phyloP scores from a whole-genome alignment of 73 alveolate species.

The Loxodes magnus region DNA sequence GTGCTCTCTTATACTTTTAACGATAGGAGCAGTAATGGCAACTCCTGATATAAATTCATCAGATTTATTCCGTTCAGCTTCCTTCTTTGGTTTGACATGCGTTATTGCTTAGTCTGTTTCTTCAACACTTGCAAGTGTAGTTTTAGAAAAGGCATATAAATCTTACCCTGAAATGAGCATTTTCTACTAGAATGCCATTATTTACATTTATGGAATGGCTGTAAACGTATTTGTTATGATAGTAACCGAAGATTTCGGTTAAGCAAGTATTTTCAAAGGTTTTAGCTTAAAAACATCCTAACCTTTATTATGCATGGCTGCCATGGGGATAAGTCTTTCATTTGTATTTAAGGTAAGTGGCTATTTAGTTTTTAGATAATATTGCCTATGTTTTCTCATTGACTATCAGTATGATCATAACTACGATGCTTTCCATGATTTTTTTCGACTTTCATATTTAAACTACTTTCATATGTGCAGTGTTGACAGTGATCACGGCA shows the following conservation, averaged over 20 bases:
- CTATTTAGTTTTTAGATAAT: slow-evolving; percentile 19
- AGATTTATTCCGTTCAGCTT: background rate
- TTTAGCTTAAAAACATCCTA: background rate
- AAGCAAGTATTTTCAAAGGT: slow-evolving; percentile 1
- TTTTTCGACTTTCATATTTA: background rate
- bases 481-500: slow-evolving; percentile 1
- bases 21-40: slow-evolving; percentile 4
- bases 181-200: slow-evolving; percentile 5
- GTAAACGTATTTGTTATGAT: background rate
- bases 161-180: slow-evolving; percentile 7
- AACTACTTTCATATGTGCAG: background rate
- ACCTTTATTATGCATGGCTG: background rate
- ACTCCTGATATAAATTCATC: background rate
- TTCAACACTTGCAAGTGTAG: slow-evolving; percentile 1
- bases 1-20: slow-evolving; percentile 4
- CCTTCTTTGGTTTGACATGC: background rate
- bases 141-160: slow-evolving; percentile 1
- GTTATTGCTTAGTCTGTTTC: background rate
- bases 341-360: slow-evolving; percentile 7
- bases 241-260: background rate
- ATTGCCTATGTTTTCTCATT: slow-evolving; percentile 11
- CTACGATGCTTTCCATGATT: background rate
- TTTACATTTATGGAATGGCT: slow-evolving; percentile 6
- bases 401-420: slow-evolving; percentile 8
- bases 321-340: slow-evolving; percentile 14